These are phyloP conservation scores for Eleusine indica DNA, from an alignment of 176 grass and related monocot genomes.

Conservation along the genomic window DNA sequence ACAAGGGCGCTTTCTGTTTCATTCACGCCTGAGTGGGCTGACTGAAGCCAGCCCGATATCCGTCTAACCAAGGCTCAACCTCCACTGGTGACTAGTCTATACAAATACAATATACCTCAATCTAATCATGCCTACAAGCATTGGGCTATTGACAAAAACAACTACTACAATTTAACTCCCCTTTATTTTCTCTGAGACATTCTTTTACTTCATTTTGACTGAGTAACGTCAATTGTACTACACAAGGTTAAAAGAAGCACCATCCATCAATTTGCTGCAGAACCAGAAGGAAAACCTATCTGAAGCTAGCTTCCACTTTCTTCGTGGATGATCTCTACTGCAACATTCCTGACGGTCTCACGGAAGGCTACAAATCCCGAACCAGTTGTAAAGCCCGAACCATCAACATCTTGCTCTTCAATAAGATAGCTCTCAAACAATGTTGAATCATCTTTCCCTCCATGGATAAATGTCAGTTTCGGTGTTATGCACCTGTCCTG, in stretches of 20 bases:
- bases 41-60: too few relatives aligned
- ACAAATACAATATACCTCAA: neutral
- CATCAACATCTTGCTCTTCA: conserved; percentile 90
- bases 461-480: conserved; percentile 73
- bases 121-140: conserved; percentile 17
- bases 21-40: neutral
- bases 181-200: conserved; percentile 32
- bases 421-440: conserved; percentile 88
- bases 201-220: conserved; percentile 1
- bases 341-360: conserved; percentile 63
- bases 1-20: neutral
- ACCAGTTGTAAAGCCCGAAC: conserved; percentile 48
- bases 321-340: conserved; percentile 73
- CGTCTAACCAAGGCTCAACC: neutral
- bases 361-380: conserved; percentile 84
- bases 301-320: conserved; percentile 50
- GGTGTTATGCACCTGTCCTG: conserved; percentile 83
- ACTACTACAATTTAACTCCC: neutral
- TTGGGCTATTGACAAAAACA: neutral
- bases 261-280: neutral
- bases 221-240: conserved; percentile 9
- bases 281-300: neutral
- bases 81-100: neutral
- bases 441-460: conserved; percentile 69
- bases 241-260: neutral